Evolutionary conservation across 257 asterid species (phyloP).

Genomic region (Jacaranda mimosifolia): DNA sequence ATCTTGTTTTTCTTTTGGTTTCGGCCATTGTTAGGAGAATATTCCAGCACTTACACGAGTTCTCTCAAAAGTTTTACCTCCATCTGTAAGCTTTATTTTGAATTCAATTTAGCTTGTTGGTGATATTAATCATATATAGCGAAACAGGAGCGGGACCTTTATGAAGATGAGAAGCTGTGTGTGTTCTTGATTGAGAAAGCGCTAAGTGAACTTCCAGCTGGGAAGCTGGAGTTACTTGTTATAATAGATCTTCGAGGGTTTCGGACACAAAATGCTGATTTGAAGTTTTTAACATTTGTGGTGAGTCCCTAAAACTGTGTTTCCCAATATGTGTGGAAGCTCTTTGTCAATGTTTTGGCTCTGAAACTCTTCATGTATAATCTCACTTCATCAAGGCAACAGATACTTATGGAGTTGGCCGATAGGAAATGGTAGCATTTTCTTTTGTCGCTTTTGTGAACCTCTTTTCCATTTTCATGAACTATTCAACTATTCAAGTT

Average conservation of each 20-base stretch:
- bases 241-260: slow-evolving; percentile 82
- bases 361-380: neutral
- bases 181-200: slow-evolving; percentile 89
- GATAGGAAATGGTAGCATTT: neutral
- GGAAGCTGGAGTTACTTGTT: slow-evolving; percentile 72
- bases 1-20: neutral
- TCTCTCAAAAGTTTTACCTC: slow-evolving; percentile 3
- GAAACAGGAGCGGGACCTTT: slow-evolving; percentile 54
- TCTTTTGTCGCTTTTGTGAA: neutral
- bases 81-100: neutral
- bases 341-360: neutral
- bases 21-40: neutral
- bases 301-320: slow-evolving; percentile 46
- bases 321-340: neutral
- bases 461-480: too few species aligned
- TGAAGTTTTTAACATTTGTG: slow-evolving; percentile 85
- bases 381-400: neutral
- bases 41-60: slow-evolving; percentile 2
- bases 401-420: neutral
- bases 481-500: neutral
- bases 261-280: slow-evolving; percentile 73
- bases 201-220: slow-evolving; percentile 65
- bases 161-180: slow-evolving; percentile 85
- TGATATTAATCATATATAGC: slow-evolving; percentile 3
- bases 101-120: slow-evolving; percentile 4